These are phyloP conservation scores for Colletotrichum euphorbiae DNA, from an alignment of 2,329 filamentous ascomycete species.

Conservation along the genomic window DNA sequence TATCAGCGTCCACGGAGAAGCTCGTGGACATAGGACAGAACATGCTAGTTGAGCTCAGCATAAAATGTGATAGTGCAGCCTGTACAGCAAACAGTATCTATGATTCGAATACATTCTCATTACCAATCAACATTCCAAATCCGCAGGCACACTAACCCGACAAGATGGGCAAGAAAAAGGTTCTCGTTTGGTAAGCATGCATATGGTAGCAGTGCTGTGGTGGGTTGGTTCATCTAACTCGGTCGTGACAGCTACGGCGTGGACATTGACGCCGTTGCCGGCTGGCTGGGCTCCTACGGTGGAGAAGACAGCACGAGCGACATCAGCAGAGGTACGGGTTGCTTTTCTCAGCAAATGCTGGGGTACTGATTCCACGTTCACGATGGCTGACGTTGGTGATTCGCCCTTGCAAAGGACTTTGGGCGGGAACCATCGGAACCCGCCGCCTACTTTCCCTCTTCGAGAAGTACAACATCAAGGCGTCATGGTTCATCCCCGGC, in stretches of 20 bases:
- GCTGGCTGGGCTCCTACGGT: constrained; percentile 81
- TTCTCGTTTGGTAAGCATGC: constrained; percentile 42
- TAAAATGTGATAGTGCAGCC: constrained; percentile 7
- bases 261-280: constrained; percentile 79
- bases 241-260: constrained; percentile 67
- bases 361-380: neutral
- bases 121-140: neutral
- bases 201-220: too few relatives aligned
- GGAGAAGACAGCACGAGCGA: constrained; percentile 79
- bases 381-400: neutral
- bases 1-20: neutral
- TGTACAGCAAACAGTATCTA: neutral
- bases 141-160: neutral
- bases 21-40: neutral
- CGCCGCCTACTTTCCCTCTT: constrained; percentile 76
- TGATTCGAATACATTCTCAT: neutral
- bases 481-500: constrained; percentile 64
- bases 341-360: neutral
- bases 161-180: constrained; percentile 44
- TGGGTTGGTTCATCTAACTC: neutral
- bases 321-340: constrained; percentile 70
- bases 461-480: constrained; percentile 78
- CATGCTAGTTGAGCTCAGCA: neutral
- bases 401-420: constrained; percentile 59
- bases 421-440: constrained; percentile 75